Evolutionary conservation across 345 rosid species (phyloP), one percentile per base, ranked within the genome.

Genomic region (Salix dunnii): DNA sequence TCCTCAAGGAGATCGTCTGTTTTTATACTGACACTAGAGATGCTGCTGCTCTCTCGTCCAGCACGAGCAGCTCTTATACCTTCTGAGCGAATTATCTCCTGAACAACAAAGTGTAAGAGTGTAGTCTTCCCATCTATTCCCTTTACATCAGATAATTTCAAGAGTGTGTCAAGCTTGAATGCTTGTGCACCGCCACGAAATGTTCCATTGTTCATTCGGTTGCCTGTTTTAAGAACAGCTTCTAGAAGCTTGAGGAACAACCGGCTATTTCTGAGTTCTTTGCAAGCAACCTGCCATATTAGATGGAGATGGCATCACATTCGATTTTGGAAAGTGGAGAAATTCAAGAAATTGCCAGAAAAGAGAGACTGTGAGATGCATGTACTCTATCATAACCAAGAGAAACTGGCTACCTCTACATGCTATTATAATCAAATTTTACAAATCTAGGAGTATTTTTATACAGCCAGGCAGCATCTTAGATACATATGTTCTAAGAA

Each of bases 181-280:
- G 99, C 98, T 83, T 88, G 97, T 21, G 99, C 99, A 48, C 95
- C 92, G 40, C 99, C 99, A 42, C 99, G 91, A 71, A 92, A 96
- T 51, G 99, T 96, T 61, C 99, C 99, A 84, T 89, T 86, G 74
- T 96, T 96, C 99, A 96, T 96, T 60, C 99, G 91, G 79, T 96
- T 96, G 77, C 99, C 99, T 10, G 99, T 96, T 85, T 96, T 96
- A 14, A 96, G 97, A 85, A 96, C 98, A 68, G 99, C 99, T 85
- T 96, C 99, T 74, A 96, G 85, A 73, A 96, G 93, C 88, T 94
- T 96, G 78, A 92, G 88, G 90, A 96, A 96, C 80, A 96, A 79
- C 67, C 97, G 81, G 79, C 96, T 92, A 83, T 85, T 92, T 71
- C 82, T 86, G 36, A 96, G 95, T 84, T 92, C 97, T 85, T 90